Conservation (phyloP, 2,329 filamentous ascomycete genomes). For the Alternaria brassicae region DNA sequence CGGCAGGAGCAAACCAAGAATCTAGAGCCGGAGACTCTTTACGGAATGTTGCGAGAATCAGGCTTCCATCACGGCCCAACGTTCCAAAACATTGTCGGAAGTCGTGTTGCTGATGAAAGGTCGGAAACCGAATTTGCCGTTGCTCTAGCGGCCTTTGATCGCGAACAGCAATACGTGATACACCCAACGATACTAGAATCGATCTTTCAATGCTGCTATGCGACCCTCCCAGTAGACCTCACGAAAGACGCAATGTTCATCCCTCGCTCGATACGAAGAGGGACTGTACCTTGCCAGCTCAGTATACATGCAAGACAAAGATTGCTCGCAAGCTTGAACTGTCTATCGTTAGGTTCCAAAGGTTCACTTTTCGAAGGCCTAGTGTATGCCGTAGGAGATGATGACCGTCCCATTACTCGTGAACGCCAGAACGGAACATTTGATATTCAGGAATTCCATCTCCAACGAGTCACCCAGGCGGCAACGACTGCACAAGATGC, state of each 20-base stretch:
- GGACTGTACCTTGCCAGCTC: neutral
- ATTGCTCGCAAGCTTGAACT: neutral
- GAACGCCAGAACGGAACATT: neutral
- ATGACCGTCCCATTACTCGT: neutral
- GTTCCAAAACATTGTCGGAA: constrained; percentile 18
- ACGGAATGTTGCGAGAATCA: constrained; percentile 52
- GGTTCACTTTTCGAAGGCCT: neutral
- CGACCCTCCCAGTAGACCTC: constrained; percentile 6
- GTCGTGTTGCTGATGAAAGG: neutral
- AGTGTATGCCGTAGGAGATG: neutral
- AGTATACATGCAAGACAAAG: neutral
- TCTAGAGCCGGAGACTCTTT: constrained; percentile 33
- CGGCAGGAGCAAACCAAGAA: neutral
- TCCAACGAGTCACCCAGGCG: neutral
- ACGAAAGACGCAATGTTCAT: constrained; percentile 9
- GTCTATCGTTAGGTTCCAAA: neutral
- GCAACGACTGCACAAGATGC: neutral
- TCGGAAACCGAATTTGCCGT: constrained; percentile 3
- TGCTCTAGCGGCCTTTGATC: neutral
- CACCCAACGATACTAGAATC: constrained; percentile 21
- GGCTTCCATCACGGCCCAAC: constrained; percentile 22
- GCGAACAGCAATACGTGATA: constrained; percentile 8
- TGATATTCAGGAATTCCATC: neutral
- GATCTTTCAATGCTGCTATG: constrained; percentile 13
- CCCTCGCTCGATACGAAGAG: constrained; percentile 17